Conservation (phyloP, 306 rosid genomes). For the Lupinus albus region DNA sequence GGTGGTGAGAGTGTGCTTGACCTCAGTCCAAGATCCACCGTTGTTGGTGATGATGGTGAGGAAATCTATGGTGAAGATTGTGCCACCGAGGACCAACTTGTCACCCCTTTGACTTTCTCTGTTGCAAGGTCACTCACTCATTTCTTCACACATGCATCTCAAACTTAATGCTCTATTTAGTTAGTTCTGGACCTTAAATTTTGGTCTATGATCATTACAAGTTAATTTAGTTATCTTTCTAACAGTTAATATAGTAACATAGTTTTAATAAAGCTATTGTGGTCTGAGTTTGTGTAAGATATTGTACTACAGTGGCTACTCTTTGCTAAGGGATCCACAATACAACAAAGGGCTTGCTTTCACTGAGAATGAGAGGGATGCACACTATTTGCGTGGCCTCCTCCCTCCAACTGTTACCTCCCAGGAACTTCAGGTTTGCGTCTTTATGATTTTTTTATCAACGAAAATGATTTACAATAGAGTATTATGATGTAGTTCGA, state of each 20-base stretch:
- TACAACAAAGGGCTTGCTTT: conserved; percentile 95
- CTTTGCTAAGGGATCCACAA: conserved; percentile 93
- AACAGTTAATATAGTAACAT: no score
- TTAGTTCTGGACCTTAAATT: neutral
- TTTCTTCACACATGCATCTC: conserved; percentile 23
- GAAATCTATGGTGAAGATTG: conserved; percentile 87
- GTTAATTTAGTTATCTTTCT: neutral
- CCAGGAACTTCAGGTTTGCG: conserved; percentile 86
- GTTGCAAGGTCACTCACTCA: conserved; percentile 73
- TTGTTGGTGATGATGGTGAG: conserved; percentile 79
- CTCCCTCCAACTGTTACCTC: conserved; percentile 67
- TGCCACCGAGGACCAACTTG: conserved; percentile 85
- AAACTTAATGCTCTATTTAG: neutral
- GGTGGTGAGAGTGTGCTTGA: conserved; percentile 73
- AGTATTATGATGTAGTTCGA: no score
- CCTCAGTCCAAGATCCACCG: conserved; percentile 69
- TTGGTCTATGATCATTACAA: neutral
- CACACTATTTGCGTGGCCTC: conserved; percentile 95
- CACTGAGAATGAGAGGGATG: conserved; percentile 87
- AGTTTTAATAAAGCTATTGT: no score
- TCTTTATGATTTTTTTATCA: neutral
- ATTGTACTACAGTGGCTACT: conserved; percentile 67
- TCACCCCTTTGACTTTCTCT: conserved; percentile 91
- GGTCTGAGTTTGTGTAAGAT: neutral
- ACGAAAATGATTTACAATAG: no score